Evolutionary conservation across 495 filamentous ascomycete species (phyloP), one percentile per base, ranked within the genome.

Genomic region (Penicillium daleae): DNA sequence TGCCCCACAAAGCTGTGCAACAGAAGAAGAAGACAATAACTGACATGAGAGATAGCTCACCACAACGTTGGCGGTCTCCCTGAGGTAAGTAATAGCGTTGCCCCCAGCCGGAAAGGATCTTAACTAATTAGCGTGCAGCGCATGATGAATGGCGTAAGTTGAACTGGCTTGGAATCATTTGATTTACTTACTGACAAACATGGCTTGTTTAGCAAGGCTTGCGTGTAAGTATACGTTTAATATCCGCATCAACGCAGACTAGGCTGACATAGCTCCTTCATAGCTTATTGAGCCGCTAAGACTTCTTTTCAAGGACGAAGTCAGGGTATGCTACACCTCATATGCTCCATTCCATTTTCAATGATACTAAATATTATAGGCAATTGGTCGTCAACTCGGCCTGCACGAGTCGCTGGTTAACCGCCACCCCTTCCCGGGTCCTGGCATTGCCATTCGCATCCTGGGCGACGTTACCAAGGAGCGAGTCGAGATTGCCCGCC

Each of bases 401-500:
- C 90, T 97, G 61, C 83, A 87, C 53, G 82, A 90, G 61, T 86
- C 91, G 8, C 86, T 97, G 10, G 88, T 96, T 54, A 89, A 85
- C 85, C 81, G 93, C 17, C 93, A 97, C 68, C 91, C 92, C 35
- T 92, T 96, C 81, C 90, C 89, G 4, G 75, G 72, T 68, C 92
- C 95, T 0, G 95, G 93, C 6, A 87, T 99, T 60, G 95, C 89
- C 24, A 92, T 98, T 68, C 87, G 95, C 54, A 88, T 98, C 53
- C 79, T 97, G 0, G 95, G 95, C 39, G 94, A 96, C 60, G 90
- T 97, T 5, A 97, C 90, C 12, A 80, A 81, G 4, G 89, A 93
- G 66, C 85, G 88, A 55, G 87, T 97, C 27, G 84, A 85, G 27
- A 96, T 97, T 39, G 92, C 87, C 17, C 83, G 93, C 19, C 78